These are phyloP conservation scores for Candida dajiaensis DNA, from an alignment of 805 yeast species.

Conservation along the genomic window DNA sequence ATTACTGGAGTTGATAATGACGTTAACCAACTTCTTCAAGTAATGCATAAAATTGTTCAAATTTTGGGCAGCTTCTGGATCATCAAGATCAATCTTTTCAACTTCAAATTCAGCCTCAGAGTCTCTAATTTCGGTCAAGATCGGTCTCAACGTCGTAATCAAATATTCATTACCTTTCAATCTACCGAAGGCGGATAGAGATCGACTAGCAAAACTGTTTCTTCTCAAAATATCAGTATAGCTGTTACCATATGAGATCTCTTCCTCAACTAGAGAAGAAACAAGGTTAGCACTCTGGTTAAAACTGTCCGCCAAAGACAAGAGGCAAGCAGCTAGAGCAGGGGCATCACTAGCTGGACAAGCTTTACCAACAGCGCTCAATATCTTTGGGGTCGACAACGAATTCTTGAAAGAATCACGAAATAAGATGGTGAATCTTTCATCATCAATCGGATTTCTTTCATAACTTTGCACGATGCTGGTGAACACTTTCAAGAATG, in stretches of 20 bases:
- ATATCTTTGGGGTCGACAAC: slow-evolving; percentile 35
- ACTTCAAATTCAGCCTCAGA: slow-evolving; percentile 55
- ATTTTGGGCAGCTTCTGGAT: slow-evolving; percentile 34
- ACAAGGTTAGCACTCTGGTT: slow-evolving; percentile 43
- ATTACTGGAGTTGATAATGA: slow-evolving; percentile 49
- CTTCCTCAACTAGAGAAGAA: slow-evolving; percentile 49
- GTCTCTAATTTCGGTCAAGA: slow-evolving; percentile 47
- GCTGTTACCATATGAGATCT: slow-evolving; percentile 52
- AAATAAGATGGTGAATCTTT: slow-evolving; percentile 24
- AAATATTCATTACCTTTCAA: slow-evolving; percentile 61
- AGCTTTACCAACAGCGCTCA: slow-evolving; percentile 47
- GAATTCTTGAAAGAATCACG: slow-evolving; percentile 24
- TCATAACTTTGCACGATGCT: slow-evolving; percentile 43
- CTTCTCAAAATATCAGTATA: slow-evolving; percentile 73
- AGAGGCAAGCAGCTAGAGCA: slow-evolving; percentile 58
- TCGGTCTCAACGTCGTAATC: slow-evolving; percentile 44
- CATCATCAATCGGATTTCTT: slow-evolving; percentile 15
- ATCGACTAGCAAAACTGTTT: slow-evolving; percentile 76
- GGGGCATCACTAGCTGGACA: slow-evolving; percentile 71
- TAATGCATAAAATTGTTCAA: slow-evolving; percentile 48
- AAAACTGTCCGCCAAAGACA: slow-evolving; percentile 45
- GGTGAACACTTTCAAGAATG: slow-evolving; percentile 74
- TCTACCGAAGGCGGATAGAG: slow-evolving; percentile 65
- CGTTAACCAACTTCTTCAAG: slow-evolving; percentile 49
- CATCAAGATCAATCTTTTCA: slow-evolving; percentile 40